Evolutionary conservation across 306 rosid species (phyloP), one percentile per base, ranked within the genome.

Genomic region (Lagenaria siceraria): DNA sequence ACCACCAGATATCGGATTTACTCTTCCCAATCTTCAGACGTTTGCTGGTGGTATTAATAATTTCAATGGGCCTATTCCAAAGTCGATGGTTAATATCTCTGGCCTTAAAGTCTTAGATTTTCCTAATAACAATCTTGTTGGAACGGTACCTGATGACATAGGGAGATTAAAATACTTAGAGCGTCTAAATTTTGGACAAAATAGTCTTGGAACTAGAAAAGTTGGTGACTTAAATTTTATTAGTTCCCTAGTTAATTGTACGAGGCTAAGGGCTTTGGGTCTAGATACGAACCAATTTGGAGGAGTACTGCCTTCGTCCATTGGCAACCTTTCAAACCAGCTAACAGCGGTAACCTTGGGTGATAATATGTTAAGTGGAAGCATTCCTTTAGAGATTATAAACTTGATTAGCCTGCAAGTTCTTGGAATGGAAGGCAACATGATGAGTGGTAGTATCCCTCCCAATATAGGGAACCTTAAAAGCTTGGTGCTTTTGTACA

Each of bases 41-140:
- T 88, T 87, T 77, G 76, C 22, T 5, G 86, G 84, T 3, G 85
- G 62, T 25, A 66, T 60, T 55, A 88, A 87, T 68, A 46, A 59
- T 40, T 82, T 90, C 31, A 53, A 75, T 0, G 88, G 91, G 3
- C 53, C 36, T 48, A 64, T 88, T 78, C 96, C 88, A 5, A 53
- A 5, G 12, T 87, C 91, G 0, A 36, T 87, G 40, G 40, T 78
- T 76, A 88, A 87, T 77, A 83, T 86, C 66, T 87, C 91, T 7
- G 58, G 25, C 46, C 87, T 90, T 27, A 12, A 12, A 15, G 0
- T 77, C 12, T 68, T 88, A 78, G 87, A 88, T 33, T 78, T 85
- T 69, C 61, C 85, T 8, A 6, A 29, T 2, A 90, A 90, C 72
- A 19, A 25, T 77, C 71, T 84, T 4, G 35, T 64, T 18, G 89